Conservation (phyloP, 352 stramenopile genomes). For the Phytophthora citricola region DNA sequence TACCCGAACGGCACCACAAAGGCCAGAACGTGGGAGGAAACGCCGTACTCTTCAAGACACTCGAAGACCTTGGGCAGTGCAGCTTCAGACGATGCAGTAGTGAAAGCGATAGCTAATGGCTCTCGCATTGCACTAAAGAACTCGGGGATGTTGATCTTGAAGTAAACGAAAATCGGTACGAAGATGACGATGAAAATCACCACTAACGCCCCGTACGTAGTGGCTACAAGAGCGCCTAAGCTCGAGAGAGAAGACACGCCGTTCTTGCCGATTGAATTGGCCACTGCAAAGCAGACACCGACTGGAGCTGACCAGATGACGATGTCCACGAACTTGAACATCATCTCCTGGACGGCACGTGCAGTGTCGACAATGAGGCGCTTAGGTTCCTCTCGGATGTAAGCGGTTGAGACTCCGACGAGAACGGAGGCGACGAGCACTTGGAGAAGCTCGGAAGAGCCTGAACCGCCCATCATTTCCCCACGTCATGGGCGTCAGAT, state of each 20-base stretch:
- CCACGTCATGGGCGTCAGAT: constrained; percentile 61
- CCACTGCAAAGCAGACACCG: constrained; percentile 54
- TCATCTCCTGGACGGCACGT: constrained; percentile 49
- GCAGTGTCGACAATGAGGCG: constrained; percentile 35
- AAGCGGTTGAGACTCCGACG: constrained; percentile 37
- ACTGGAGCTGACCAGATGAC: constrained; percentile 54
- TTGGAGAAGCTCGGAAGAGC: constrained; percentile 52
- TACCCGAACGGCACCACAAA: constrained; percentile 59
- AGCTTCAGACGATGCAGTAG: constrained; percentile 53
- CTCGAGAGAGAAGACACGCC: constrained; percentile 38
- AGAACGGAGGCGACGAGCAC: constrained; percentile 50
- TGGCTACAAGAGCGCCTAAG: constrained; percentile 40
- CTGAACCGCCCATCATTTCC: constrained; percentile 57
- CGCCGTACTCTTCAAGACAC: constrained; percentile 46
- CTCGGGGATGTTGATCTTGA: constrained; percentile 48
- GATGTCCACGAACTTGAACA: constrained; percentile 63
- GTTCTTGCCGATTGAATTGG: constrained; percentile 46
- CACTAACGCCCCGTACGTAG: constrained; percentile 30
- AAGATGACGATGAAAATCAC: constrained; percentile 45
- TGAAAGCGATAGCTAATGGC: constrained; percentile 52
- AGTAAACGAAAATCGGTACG: constrained; percentile 44
- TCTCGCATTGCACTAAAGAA: constrained; percentile 48
- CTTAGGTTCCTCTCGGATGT: constrained; percentile 38
- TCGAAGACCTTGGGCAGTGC: constrained; percentile 55
- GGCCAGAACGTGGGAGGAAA: constrained; percentile 42